A percentile compares a stretch with the other conserved stretches of the same genome.
phyloP scores from a whole-genome alignment of 2,329 filamentous ascomycete species.

The Polychaeton citri region DNA sequence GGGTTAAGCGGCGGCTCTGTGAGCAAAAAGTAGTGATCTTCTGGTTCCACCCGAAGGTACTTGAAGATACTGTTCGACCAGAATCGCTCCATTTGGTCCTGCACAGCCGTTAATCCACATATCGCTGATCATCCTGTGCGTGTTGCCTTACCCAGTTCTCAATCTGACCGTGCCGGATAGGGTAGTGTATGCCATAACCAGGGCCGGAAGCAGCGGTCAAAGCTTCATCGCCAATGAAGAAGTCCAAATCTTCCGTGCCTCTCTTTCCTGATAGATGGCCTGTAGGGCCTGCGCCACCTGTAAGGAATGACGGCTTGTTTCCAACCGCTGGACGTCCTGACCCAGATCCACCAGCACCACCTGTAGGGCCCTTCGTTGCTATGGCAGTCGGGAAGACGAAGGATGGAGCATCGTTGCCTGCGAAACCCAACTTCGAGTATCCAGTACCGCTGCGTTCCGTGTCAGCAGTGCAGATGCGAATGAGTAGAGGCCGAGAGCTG shows the following conservation, averaged over 20 bases:
- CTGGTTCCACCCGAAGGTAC: slow-evolving; percentile 91
- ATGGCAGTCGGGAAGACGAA: slow-evolving; percentile 99
- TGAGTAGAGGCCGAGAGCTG: slow-evolving; percentile 18
- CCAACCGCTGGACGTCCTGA: slow-evolving; percentile 80
- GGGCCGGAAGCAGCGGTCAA: slow-evolving; percentile 71
- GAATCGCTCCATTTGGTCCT: slow-evolving; percentile 99
- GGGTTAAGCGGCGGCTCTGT: slow-evolving; percentile 98
- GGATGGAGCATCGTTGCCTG: slow-evolving; percentile 96
- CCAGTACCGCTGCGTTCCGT: slow-evolving; percentile 71
- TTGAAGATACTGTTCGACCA: slow-evolving; percentile 99
- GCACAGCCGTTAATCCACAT: slow-evolving; percentile 8
- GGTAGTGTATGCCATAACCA: slow-evolving; percentile 93
- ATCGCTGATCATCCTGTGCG: background rate
- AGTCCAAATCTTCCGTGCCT: slow-evolving; percentile 94
- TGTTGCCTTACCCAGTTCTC: slow-evolving; percentile 74
- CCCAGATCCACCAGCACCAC: slow-evolving; percentile 55
- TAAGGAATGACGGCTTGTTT: slow-evolving; percentile 92
- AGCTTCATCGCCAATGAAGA: slow-evolving; percentile 97
- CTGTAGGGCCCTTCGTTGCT: slow-evolving; percentile 72
- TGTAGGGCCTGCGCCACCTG: slow-evolving; percentile 70
- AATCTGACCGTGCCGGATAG: slow-evolving; percentile 93
- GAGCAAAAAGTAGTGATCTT: slow-evolving; percentile 96
- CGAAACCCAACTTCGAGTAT: slow-evolving; percentile 98
- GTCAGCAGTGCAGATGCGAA: slow-evolving; percentile 3
- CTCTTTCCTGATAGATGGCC: slow-evolving; percentile 83